These are phyloP conservation scores for Physaria fendleri DNA, from an alignment of 345 rosid species.

Conservation along the genomic window DNA sequence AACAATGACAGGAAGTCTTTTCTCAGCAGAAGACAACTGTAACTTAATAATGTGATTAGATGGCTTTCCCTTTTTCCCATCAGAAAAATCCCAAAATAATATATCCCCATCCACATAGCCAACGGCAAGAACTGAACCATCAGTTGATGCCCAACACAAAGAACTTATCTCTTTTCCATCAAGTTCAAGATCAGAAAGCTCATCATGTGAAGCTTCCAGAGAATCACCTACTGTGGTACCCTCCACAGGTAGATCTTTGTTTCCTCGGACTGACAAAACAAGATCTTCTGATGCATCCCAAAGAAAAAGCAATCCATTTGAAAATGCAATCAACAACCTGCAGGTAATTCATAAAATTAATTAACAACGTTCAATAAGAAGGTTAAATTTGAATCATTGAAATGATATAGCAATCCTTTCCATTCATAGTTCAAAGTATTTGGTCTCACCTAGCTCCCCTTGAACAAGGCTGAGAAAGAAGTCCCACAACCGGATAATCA, in stretches of 20 bases:
- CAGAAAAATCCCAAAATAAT: slow-evolving; percentile 62
- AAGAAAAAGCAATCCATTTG: slow-evolving; percentile 63
- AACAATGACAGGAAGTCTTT: slow-evolving; percentile 75
- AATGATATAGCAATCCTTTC: background rate
- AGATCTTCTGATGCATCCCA: slow-evolving; percentile 80
- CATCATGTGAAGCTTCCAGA: slow-evolving; percentile 26
- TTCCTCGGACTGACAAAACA: slow-evolving; percentile 50
- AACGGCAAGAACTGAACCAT: slow-evolving; percentile 79
- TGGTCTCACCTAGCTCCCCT: slow-evolving; percentile 57
- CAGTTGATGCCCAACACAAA: slow-evolving; percentile 78
- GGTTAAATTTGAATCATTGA: background rate
- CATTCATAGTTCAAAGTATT: background rate
- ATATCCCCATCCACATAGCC: slow-evolving; percentile 92
- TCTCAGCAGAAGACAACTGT: slow-evolving; percentile 58
- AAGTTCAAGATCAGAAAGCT: slow-evolving; percentile 37
- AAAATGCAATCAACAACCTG: slow-evolving; percentile 78
- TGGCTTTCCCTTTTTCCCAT: slow-evolving; percentile 35
- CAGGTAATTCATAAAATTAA: slow-evolving; percentile 19
- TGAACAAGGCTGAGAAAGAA: slow-evolving; percentile 75
- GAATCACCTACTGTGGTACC: slow-evolving; percentile 34
- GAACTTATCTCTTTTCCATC: slow-evolving; percentile 78
- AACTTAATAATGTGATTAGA: slow-evolving; percentile 55
- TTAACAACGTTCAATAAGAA: background rate
- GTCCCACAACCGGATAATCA: slow-evolving; percentile 58
- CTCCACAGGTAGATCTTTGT: slow-evolving; percentile 58